Evolutionary conservation across 1,284 basidiomycete genomes (phyloP).

Genomic region (Coniferiporia weirii): DNA sequence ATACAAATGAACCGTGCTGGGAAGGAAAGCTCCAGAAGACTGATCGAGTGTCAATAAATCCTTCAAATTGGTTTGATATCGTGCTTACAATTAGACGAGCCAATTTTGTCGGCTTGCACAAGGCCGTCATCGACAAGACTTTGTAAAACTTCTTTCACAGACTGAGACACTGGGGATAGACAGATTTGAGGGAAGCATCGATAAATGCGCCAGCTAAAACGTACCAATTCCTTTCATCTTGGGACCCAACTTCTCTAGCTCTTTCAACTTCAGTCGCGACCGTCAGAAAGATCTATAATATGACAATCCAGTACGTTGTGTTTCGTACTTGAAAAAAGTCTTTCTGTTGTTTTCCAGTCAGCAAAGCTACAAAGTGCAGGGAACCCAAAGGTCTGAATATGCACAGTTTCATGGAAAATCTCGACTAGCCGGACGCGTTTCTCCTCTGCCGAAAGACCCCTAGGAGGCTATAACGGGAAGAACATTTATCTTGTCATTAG

Average conservation of each 20-base stretch:
- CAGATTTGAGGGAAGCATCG: background rate
- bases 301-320: background rate
- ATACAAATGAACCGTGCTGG: conserved; percentile 71
- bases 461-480: conserved; percentile 50
- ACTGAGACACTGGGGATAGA: conserved; percentile 61
- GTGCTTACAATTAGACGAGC: conserved; percentile 80
- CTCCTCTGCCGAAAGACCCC: conserved; percentile 75
- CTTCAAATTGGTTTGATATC: background rate
- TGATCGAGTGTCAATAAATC: conserved; percentile 27
- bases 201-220: conserved; percentile 14
- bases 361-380: background rate
- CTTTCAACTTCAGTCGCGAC: conserved; percentile 57
- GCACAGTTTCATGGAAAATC: conserved; percentile 84
- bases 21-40: conserved; percentile 94
- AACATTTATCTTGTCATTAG: background rate
- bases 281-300: background rate
- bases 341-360: conserved; percentile 43
- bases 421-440: conserved; percentile 78
- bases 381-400: background rate
- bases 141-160: conserved; percentile 84
- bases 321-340: conserved; percentile 73
- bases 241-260: conserved; percentile 78
- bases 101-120: conserved; percentile 84
- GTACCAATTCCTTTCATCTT: conserved; percentile 86
- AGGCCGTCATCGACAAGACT: conserved; percentile 79